These are phyloP conservation scores for Litchi chinensis DNA, from an alignment of 345 rosid species.

Conservation along the genomic window DNA sequence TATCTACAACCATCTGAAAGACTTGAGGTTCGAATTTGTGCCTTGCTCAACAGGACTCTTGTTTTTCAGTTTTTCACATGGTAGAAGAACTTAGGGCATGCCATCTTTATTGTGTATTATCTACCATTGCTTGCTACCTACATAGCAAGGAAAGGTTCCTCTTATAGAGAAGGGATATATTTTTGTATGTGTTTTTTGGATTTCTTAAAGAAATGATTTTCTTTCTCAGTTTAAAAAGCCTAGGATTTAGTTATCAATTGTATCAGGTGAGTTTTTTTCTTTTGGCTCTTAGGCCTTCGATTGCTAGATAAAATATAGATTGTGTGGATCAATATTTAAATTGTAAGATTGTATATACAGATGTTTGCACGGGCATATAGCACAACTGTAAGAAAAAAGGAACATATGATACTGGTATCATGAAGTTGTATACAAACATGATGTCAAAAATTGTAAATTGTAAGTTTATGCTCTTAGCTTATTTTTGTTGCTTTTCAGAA, in stretches of 20 bases:
- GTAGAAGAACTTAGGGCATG: background rate
- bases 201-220: background rate
- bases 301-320: background rate
- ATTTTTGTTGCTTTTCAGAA: background rate
- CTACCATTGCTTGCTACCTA: background rate
- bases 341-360: background rate
- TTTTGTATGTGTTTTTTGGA: background rate
- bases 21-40: constrained; percentile 60
- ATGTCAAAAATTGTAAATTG: background rate
- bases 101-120: background rate
- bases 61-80: background rate
- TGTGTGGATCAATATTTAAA: background rate
- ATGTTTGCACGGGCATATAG: background rate
- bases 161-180: background rate
- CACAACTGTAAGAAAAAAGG: background rate
- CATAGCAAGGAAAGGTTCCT: background rate
- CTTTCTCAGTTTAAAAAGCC: background rate
- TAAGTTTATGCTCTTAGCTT: background rate
- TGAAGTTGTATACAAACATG: background rate
- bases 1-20: constrained; percentile 76
- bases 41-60: background rate
- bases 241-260: background rate
- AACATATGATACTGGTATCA: background rate
- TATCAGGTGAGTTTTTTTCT: background rate
- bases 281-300: background rate